phyloP scores from a whole-genome alignment of 2,329 filamentous ascomycete species.

The Xylariaceae sp. region DNA sequence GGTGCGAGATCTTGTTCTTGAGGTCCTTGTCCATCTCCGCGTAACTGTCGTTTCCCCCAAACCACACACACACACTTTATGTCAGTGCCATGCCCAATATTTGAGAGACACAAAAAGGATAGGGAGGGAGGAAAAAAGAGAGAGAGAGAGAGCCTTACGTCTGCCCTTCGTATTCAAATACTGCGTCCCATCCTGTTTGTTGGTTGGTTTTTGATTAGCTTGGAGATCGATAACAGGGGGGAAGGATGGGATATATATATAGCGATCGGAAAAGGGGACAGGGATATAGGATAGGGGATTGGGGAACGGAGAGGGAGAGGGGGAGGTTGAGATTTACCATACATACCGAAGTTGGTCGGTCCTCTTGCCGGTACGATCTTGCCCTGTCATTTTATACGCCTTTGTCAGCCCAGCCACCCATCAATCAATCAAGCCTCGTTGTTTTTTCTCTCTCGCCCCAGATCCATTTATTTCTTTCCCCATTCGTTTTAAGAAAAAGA shows the following conservation, averaged over 20 bases:
- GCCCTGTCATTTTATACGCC: slow-evolving; percentile 40
- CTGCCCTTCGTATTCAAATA: slow-evolving; percentile 88
- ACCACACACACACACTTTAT: neutral
- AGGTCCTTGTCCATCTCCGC: slow-evolving; percentile 87
- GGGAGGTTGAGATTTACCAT: slow-evolving; percentile 1
- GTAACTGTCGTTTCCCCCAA: slow-evolving; percentile 44
- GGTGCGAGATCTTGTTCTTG: slow-evolving; percentile 93
- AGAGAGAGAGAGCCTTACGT: slow-evolving; percentile 49
- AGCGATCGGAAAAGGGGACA: neutral
- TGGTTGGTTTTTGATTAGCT: neutral
- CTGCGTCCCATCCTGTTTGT: slow-evolving; percentile 79
- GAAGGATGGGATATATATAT: neutral
- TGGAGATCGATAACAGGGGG: neutral
- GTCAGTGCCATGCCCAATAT: too few relatives aligned
- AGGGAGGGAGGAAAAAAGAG: neutral
- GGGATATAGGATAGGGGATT: neutral
- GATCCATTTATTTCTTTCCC: neutral
- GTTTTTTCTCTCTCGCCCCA: too few relatives aligned
- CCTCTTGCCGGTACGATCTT: slow-evolving; percentile 83
- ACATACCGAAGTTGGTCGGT: slow-evolving; percentile 73
- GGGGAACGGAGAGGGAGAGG: neutral
- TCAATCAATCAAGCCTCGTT: neutral
- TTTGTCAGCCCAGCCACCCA: too few relatives aligned
- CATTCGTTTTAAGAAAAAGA: neutral
- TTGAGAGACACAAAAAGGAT: neutral